Evolutionary conservation across 352 stramenopile genomes (phyloP).

Genomic region (Phytophthora palmivora): DNA sequence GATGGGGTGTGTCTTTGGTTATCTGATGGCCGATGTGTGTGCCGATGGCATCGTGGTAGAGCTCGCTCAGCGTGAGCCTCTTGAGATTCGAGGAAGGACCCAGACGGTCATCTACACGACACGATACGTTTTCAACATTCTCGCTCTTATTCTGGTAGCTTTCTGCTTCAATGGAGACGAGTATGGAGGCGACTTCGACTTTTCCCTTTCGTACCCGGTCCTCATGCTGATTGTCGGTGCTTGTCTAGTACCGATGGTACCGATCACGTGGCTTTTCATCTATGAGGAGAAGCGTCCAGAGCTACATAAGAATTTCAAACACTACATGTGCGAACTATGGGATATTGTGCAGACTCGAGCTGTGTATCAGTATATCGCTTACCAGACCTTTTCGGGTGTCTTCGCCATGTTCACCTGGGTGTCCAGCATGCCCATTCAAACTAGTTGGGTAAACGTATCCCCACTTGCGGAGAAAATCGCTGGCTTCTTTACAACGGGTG

Average conservation of each 20-base stretch:
- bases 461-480: constrained; percentile 50
- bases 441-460: constrained; percentile 50
- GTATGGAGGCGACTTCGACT: constrained; percentile 58
- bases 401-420: constrained; percentile 50
- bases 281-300: constrained; percentile 39
- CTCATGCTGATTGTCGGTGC: constrained; percentile 51
- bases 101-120: constrained; percentile 64
- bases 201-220: constrained; percentile 50
- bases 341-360: constrained; percentile 54
- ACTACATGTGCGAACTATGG: constrained; percentile 60
- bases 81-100: constrained; percentile 48
- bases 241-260: constrained; percentile 38
- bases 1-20: constrained; percentile 54
- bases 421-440: constrained; percentile 49
- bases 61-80: constrained; percentile 54
- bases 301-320: constrained; percentile 42
- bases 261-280: constrained; percentile 54
- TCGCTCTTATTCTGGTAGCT: constrained; percentile 48
- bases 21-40: constrained; percentile 56
- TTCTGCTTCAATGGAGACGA: constrained; percentile 60
- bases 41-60: constrained; percentile 61
- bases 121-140: constrained; percentile 43
- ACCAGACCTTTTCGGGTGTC: constrained; percentile 49
- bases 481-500: constrained; percentile 35
- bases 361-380: constrained; percentile 61